phyloP scores from a whole-genome alignment of 148 eudicot species.

The Chenopodium suecicum region DNA sequence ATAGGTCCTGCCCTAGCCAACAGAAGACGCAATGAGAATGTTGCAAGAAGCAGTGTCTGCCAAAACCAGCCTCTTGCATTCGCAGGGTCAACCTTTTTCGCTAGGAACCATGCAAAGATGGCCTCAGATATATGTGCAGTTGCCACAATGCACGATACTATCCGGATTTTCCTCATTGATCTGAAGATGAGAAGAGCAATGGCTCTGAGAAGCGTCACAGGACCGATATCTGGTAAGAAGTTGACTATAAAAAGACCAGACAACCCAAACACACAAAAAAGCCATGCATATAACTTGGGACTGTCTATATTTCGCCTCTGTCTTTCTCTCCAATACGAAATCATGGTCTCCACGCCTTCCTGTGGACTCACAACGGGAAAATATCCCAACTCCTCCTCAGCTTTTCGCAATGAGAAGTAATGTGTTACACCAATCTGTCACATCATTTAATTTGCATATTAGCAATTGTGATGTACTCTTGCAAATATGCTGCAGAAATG shows the following conservation, averaged over 20 bases:
- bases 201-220: constrained; percentile 42
- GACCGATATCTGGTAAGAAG: constrained; percentile 58
- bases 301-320: constrained; percentile 59
- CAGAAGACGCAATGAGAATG: constrained; percentile 54
- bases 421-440: constrained; percentile 77
- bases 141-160: constrained; percentile 32
- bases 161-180: constrained; percentile 36
- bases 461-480: background rate
- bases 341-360: constrained; percentile 71
- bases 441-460: background rate
- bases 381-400: constrained; percentile 69
- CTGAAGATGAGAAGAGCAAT: constrained; percentile 44
- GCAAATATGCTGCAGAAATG: background rate
- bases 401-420: constrained; percentile 71
- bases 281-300: constrained; percentile 67
- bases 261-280: constrained; percentile 60
- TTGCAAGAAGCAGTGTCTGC: constrained; percentile 64
- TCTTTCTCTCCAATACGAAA: constrained; percentile 59
- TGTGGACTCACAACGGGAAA: constrained; percentile 60
- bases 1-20: constrained; percentile 45
- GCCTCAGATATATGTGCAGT: constrained; percentile 59
- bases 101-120: constrained; percentile 68
- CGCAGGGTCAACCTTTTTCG: constrained; percentile 57
- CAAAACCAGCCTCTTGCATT: constrained; percentile 75
- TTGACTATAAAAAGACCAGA: constrained; percentile 49